phyloP scores from a whole-genome alignment of 2,329 filamentous ascomycete species.

The Aureobasidium mangrovei region DNA sequence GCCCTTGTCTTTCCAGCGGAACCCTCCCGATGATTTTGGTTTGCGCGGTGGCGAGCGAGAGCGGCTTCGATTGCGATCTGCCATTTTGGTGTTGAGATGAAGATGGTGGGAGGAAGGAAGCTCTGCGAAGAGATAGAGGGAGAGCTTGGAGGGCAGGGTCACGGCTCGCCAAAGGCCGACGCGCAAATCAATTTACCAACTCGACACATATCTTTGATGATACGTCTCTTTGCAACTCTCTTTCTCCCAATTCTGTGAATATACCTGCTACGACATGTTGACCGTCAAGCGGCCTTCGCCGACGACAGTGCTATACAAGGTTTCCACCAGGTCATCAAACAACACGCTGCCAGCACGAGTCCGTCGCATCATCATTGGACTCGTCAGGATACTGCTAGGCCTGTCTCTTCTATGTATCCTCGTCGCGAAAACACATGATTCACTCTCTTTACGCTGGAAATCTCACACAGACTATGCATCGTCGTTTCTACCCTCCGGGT shows the following conservation, averaged over 20 bases:
- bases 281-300: conserved; percentile 45
- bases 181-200: no score
- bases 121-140: background rate
- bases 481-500: conserved; percentile 13
- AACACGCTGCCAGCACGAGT: conserved; percentile 39
- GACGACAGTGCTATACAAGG: conserved; percentile 85
- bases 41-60: conserved; percentile 26
- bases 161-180: background rate
- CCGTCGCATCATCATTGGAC: conserved; percentile 35
- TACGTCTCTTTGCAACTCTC: background rate
- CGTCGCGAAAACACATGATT: conserved; percentile 19
- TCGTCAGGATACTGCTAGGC: conserved; percentile 38
- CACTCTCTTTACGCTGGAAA: conserved; percentile 1
- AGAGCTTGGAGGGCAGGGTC: background rate
- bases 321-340: conserved; percentile 63
- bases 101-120: background rate
- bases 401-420: conserved; percentile 29
- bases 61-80: conserved; percentile 16
- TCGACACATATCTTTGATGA: background rate
- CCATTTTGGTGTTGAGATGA: background rate
- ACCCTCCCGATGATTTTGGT: conserved; percentile 26
- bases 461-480: conserved; percentile 1
- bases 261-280: conserved; percentile 20
- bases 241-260: background rate
- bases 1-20: conserved; percentile 31